Percentiles rank a stretch among this genome's conserved stretches.
Conservation (phyloP, 2,329 filamentous ascomycete species). For the Talaromyces sp. region DNA sequence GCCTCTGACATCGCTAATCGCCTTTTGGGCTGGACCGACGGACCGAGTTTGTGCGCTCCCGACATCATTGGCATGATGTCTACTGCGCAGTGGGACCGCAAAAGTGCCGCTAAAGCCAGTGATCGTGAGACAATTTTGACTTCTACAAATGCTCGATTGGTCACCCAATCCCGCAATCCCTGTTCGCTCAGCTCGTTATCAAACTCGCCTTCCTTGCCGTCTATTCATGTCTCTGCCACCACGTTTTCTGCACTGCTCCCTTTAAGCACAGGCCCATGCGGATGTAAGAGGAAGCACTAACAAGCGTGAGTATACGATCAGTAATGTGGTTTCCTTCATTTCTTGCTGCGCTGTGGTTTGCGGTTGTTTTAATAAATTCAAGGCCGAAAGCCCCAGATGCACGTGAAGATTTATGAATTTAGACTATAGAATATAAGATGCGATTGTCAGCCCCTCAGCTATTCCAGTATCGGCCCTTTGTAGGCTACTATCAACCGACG, state of each 20-base stretch:
- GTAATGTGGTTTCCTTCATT: too few species aligned
- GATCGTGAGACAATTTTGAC: background rate
- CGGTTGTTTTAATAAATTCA: too few species aligned
- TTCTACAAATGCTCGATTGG: background rate
- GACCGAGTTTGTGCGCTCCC: slow-evolving; percentile 19
- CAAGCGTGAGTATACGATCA: too few species aligned
- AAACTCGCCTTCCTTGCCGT: background rate
- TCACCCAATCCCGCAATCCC: background rate
- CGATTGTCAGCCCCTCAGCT: too few species aligned
- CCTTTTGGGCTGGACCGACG: slow-evolving; percentile 26
- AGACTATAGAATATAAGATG: too few species aligned
- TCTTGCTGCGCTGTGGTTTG: too few species aligned
- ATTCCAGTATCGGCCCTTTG: too few species aligned
- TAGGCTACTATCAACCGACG: too few species aligned
- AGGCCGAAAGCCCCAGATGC: too few species aligned
- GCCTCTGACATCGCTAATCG: slow-evolving; percentile 32
- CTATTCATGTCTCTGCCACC: background rate
- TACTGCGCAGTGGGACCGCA: background rate
- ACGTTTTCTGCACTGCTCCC: background rate
- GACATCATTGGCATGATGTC: background rate
- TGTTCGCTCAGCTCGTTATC: too few species aligned
- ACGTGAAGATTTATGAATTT: too few species aligned
- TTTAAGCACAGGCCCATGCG: background rate
- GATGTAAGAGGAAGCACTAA: too few species aligned
- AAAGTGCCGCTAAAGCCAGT: background rate